Conservation (phyloP, 108 stramenopile genomes). For the Fragilaria crotonensis region DNA sequence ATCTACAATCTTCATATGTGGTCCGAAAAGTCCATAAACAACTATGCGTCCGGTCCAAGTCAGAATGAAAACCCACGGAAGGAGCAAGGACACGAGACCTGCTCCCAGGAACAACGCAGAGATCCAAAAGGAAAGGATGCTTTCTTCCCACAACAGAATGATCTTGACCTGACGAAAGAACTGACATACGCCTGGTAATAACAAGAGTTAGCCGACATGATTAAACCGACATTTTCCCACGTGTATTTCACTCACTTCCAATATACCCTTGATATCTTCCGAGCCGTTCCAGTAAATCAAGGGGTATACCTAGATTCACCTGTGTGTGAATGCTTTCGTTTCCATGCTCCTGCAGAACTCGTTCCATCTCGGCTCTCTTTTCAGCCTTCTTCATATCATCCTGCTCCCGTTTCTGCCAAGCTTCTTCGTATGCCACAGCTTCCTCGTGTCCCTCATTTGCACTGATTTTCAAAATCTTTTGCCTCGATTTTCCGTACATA, state of each 20-base stretch:
- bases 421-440: slow-evolving; percentile 12
- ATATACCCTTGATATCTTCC: slow-evolving; percentile 24
- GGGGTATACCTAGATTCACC: not conserved
- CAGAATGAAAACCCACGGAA: slow-evolving; percentile 27
- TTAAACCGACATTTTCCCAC: not conserved
- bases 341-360: not conserved
- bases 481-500: slow-evolving; percentile 15
- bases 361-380: not conserved
- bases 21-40: slow-evolving; percentile 4
- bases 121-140: slow-evolving; percentile 15
- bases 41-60: slow-evolving; percentile 15
- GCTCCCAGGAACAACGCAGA: slow-evolving; percentile 6
- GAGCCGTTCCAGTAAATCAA: slow-evolving; percentile 7
- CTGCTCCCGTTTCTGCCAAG: not conserved
- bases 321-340: not conserved
- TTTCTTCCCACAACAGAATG: slow-evolving; percentile 30
- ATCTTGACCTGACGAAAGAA: slow-evolving; percentile 11
- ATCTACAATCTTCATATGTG: slow-evolving; percentile 33
- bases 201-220: not conserved
- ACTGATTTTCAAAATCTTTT: slow-evolving; percentile 8
- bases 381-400: not conserved
- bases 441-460: slow-evolving; percentile 32
- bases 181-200: slow-evolving; percentile 12
- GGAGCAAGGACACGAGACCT: slow-evolving; percentile 4
- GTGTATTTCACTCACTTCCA: slow-evolving; percentile 8